Conservation (phyloP, 1,139 yeast species). For the Kluyveromyces sp. region DNA sequence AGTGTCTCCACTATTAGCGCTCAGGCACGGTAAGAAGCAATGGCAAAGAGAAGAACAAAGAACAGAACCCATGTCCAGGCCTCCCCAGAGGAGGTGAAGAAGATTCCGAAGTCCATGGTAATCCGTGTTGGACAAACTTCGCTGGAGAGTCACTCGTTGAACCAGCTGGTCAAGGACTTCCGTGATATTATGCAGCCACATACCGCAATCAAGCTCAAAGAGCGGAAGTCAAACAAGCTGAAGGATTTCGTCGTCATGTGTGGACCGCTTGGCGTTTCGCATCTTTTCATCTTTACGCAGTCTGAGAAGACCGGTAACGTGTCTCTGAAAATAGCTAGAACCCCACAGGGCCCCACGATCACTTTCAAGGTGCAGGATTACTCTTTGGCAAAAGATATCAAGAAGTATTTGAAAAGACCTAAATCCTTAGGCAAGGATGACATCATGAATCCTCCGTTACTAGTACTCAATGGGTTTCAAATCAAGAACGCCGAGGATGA, state of each 20-base stretch:
- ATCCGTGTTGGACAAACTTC: constrained; percentile 70
- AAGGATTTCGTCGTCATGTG: constrained; percentile 94
- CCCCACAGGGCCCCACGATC: constrained; percentile 93
- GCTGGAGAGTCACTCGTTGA: constrained; percentile 69
- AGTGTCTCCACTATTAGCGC: not conserved
- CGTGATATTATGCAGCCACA: constrained; percentile 94
- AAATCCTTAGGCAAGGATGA: constrained; percentile 64
- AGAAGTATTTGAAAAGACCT: constrained; percentile 58
- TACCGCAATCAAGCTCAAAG: constrained; percentile 82
- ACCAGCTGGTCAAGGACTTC: constrained; percentile 81
- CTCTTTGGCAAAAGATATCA: constrained; percentile 79
- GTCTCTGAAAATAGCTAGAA: constrained; percentile 72
- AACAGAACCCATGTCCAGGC: constrained; percentile 78
- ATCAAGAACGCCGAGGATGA: constrained; percentile 26
- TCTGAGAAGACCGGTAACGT: constrained; percentile 71
- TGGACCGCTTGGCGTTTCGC: constrained; percentile 92
- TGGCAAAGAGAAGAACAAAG: constrained; percentile 41
- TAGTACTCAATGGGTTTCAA: constrained; percentile 84
- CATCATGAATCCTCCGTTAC: constrained; percentile 71
- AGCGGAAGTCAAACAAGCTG: constrained; percentile 77
- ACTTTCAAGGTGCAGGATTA: constrained; percentile 73
- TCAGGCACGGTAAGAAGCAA: constrained; percentile 6
- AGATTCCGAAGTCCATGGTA: constrained; percentile 90
- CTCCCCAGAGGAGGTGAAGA: constrained; percentile 54
- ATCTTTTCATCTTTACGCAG: constrained; percentile 80